phyloP scores from a whole-genome alignment of 768 basidiomycete genomes.

The Boletus sensibilis region DNA sequence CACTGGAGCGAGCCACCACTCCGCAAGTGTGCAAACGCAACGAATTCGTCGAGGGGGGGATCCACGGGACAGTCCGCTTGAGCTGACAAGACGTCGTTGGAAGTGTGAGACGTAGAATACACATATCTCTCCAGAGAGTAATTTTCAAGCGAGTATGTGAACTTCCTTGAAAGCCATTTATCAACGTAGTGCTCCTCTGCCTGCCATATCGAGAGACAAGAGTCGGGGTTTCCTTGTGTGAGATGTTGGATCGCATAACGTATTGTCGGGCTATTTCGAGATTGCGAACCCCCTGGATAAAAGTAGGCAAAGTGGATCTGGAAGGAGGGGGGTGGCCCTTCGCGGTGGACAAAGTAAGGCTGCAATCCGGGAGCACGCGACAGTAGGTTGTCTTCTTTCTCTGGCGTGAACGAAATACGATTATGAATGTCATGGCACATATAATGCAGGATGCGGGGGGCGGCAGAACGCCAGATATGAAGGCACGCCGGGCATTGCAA shows the following conservation, averaged over 20 bases:
- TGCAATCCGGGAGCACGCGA: slow-evolving; percentile 27
- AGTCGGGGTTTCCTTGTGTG: too few relatives aligned
- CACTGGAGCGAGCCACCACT: background rate
- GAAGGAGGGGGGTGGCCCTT: background rate
- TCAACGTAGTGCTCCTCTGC: too few relatives aligned
- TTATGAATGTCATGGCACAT: background rate
- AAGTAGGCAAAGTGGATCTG: background rate
- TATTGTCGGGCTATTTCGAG: background rate
- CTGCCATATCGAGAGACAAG: too few relatives aligned
- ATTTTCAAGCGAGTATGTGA: background rate
- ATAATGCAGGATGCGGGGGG: slow-evolving; percentile 34
- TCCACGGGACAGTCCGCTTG: background rate
- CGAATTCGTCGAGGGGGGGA: background rate
- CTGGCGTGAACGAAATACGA: background rate
- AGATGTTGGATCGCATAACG: background rate
- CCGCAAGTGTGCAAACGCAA: background rate
- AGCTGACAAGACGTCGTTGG: background rate
- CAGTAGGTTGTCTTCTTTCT: background rate
- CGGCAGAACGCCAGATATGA: slow-evolving; percentile 39
- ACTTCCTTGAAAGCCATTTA: too few relatives aligned
- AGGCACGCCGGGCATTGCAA: slow-evolving; percentile 35
- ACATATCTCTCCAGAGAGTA: background rate
- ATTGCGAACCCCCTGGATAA: too few relatives aligned
- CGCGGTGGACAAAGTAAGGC: background rate
- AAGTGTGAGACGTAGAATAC: background rate